A percentile compares a stretch with the other conserved stretches of the same genome.
Evolutionary conservation across 148 eudicot species (phyloP).

Genomic region (Diospyros lotus): DNA sequence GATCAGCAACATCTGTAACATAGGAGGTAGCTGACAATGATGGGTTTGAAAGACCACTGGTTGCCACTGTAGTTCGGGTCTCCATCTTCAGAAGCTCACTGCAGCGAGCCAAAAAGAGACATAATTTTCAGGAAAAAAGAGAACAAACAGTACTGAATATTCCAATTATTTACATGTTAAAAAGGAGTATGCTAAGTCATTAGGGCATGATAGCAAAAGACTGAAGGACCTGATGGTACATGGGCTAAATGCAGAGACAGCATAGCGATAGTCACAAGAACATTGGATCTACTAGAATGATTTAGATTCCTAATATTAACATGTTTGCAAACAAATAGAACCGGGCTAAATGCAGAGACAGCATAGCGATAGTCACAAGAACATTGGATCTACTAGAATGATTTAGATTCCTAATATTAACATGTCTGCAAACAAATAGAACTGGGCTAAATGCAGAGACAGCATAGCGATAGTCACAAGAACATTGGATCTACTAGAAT

Average conservation of each 20-base stretch:
- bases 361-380: not conserved
- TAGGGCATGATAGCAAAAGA: not conserved
- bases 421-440: not conserved
- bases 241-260: not conserved
- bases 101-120: slow-evolving; percentile 14
- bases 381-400: not conserved
- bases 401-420: not conserved
- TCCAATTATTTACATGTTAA: not conserved
- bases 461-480: not conserved
- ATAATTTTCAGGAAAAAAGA: not conserved
- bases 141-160: not conserved
- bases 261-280: not conserved
- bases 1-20: slow-evolving; percentile 48
- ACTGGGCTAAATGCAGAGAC: not conserved
- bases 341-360: not conserved
- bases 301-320: not conserved
- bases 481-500: not conserved
- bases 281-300: not conserved
- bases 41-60: slow-evolving; percentile 89
- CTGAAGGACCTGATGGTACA: not conserved
- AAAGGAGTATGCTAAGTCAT: not conserved
- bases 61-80: slow-evolving; percentile 70
- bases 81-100: slow-evolving; percentile 87
- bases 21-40: slow-evolving; percentile 41
- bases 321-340: not conserved